Evolutionary conservation across 2,329 filamentous ascomycete species (phyloP), one percentile per base, ranked within the genome.

Genomic region (Xylariales sp.): DNA sequence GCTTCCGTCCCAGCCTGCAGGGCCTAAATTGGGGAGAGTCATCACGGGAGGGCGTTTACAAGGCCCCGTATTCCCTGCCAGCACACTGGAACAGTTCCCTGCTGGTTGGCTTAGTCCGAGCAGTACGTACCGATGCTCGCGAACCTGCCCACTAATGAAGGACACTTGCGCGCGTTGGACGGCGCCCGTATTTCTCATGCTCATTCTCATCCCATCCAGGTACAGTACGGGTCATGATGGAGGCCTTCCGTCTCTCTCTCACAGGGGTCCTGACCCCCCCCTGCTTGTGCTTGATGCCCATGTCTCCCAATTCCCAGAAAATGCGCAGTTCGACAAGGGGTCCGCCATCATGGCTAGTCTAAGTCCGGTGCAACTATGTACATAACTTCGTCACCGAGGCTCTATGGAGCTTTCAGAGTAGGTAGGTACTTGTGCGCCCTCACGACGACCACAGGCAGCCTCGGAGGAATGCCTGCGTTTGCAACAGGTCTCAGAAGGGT

Each of bases 1-100:
- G 15, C 9, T 12, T 15, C 16, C 21, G 12, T 20, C 21, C 15
- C 11, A 8, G 29, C n/a, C 28, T 40, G 28, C 28, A 31, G 28
- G 38, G 38, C 22, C 28, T 20, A 25, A 33, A 15, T 40, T 40
- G 39, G 18, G 19, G 19, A 19, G 9, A 18, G 32, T 21, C n/a
- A 36, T 5, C 32, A 40, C 18, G 38, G 18, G 18, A 7, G n/a
- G 37, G 10, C 36, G 10, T 18, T 20, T 39, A 16, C 27, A 19
- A 34, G 31, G 12, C 11, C 29, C 22, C 25, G 19, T 35, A 9
- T 10, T 15, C 32, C 15, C 15, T 35, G 32, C 32, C 32, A 35
- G 32, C 32, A 14, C 32, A 35, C 14, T 18, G 10, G 18, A 9
- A 10, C 29, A 16, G 29, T 7, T 16, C 29, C 21, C 19, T 21